Percentiles rank a stretch among this genome's conserved stretches.
Conservation (phyloP, 1,139 yeast genomes). For the Candida neerlandica region DNA sequence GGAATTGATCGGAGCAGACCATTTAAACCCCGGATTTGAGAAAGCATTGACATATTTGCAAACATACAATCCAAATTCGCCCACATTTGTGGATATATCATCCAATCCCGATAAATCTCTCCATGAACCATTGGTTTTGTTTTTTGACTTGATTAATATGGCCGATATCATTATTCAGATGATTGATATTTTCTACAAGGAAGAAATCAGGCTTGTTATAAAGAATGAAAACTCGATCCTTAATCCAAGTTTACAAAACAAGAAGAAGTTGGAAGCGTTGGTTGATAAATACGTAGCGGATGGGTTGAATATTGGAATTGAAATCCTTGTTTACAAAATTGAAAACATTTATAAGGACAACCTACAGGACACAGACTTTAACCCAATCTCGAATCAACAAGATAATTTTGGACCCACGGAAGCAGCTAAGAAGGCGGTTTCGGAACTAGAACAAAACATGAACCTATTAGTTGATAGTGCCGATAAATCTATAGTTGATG, state of each 20-base stretch:
- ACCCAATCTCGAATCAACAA: constrained; percentile 24
- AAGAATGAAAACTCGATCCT: constrained; percentile 75
- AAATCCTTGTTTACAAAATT: constrained; percentile 79
- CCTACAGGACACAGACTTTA: constrained; percentile 36
- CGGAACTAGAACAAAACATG: constrained; percentile 71
- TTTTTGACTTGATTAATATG: constrained; percentile 86
- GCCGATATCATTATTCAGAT: constrained; percentile 93
- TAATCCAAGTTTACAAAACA: constrained; percentile 77
- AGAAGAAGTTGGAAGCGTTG: constrained; percentile 75
- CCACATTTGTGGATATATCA: constrained; percentile 15
- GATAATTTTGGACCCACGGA: constrained; percentile 58
- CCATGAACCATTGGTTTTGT: constrained; percentile 82
- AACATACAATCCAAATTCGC: constrained; percentile 62
- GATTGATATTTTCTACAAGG: constrained; percentile 88
- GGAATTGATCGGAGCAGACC: constrained; percentile 66
- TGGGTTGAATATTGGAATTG: constrained; percentile 89
- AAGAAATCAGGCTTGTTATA: constrained; percentile 71
- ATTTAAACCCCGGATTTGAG: constrained; percentile 79
- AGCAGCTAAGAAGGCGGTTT: constrained; percentile 67
- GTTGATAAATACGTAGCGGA: constrained; percentile 90
- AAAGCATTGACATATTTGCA: constrained; percentile 73
- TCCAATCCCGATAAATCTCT: constrained; percentile 23
- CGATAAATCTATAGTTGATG: constrained; percentile 85
- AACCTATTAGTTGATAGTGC: constrained; percentile 78
- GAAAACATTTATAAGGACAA: constrained; percentile 36